Conservation (phyloP, 106 monocot genomes). For the Platanthera guangdongensis region DNA sequence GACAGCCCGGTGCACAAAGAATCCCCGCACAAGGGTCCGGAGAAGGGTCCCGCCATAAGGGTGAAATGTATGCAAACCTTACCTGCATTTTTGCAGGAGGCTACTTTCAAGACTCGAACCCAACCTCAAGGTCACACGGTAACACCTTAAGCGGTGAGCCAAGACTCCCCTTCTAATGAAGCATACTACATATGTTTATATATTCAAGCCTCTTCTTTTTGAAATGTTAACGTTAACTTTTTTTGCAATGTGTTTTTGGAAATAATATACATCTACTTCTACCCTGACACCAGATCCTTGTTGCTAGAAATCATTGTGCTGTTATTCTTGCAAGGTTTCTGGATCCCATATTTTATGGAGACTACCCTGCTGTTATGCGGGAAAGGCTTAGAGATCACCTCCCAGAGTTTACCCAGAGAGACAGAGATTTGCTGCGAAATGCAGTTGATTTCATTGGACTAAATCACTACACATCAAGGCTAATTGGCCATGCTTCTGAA, state of each 20-base stretch:
- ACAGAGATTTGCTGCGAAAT: conserved; percentile 50
- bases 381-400: conserved; percentile 61
- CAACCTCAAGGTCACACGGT: no score
- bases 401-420: conserved; percentile 61
- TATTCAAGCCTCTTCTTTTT: not conserved
- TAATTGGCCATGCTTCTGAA: conserved; percentile 44
- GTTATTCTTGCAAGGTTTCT: conserved; percentile 51
- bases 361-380: conserved; percentile 80
- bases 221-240: not conserved
- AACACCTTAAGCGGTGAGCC: no score
- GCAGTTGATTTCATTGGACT: conserved; percentile 83
- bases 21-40: no score
- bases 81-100: no score
- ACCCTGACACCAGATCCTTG: not conserved
- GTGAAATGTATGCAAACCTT: no score
- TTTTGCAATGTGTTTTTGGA: not conserved
- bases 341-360: conserved; percentile 89
- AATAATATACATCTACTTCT: not conserved
- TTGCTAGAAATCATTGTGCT: not conserved
- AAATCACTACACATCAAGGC: conserved; percentile 87
- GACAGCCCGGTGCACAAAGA: no score
- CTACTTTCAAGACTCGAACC: no score
- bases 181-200: not conserved
- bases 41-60: no score
- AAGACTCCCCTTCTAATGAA: not conserved